Evolutionary conservation across 108 stramenopile species (phyloP), one percentile per base, ranked within the genome.

Genomic region (Nannochloropsis gaditana): DNA sequence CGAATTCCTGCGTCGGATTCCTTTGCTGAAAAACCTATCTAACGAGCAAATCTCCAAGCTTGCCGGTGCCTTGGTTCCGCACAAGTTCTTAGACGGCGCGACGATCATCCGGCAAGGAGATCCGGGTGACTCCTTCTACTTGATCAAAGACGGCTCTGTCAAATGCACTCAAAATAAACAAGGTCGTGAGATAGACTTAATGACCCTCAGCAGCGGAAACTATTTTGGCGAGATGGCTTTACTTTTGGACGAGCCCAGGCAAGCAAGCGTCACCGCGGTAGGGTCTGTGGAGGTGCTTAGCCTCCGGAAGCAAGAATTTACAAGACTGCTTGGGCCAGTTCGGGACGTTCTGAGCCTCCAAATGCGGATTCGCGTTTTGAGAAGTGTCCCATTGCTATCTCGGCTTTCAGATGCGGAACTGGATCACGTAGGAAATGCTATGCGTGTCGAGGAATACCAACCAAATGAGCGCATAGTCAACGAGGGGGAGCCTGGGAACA

Each of bases 161-260:
- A 88, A 86, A 42, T 91, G 91, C 59, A 87, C 91, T 8, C 91
- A 92, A 85, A 82, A 82, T 47, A 89, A 44, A 9, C 43, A 17
- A 82, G 82, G 21, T 19, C 43, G 82, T 1, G 88, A 89, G 81
- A 79, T 83, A 79, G 43, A 81, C 41, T 80, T 89, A 73, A 83
- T 89, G 21, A 91, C 87, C 9, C 83, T 92, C 21, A 90, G 90
- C 9, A 91, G 94, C 21, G 90, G 92, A 9, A 93, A 94, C 44
- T 90, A 93, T 42, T 93, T 93, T 81, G 93, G 93, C 17, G 93
- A 93, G 88, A 89, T 91, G 80, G 91, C 93, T 31, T 91, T 93
- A 17, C 87, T 93, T 43, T 79, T 91, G 41, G 90, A 92, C 45
- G 88, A 82, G 87, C 92, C 92, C 10, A 81, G 93, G n/a, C 87